A percentile compares a stretch with the other conserved stretches of the same genome.
phyloP scores from a whole-genome alignment of 2,329 filamentous ascomycete species.

The Claviceps maximensis region DNA sequence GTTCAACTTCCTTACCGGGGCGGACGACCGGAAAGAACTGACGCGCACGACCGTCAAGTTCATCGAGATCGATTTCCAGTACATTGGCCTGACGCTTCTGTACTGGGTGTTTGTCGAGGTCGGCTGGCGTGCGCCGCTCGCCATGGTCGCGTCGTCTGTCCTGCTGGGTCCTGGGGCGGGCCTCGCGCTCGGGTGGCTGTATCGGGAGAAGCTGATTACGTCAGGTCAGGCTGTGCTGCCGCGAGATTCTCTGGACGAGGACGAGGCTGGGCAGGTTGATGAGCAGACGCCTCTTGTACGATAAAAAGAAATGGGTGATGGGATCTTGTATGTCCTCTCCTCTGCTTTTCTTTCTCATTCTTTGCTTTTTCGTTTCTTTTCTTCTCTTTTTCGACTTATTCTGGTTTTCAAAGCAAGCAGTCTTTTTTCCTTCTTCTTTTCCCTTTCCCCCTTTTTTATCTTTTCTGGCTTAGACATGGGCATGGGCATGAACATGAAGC shows the following conservation, averaged over 20 bases:
- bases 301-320: slow-evolving; percentile 6
- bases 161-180: slow-evolving; percentile 26
- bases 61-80: slow-evolving; percentile 33
- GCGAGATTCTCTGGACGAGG: slow-evolving; percentile 7
- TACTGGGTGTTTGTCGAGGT: slow-evolving; percentile 42
- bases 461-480: background rate
- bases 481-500: background rate
- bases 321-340: background rate
- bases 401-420: background rate
- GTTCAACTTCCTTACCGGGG: slow-evolving; percentile 20
- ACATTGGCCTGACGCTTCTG: slow-evolving; percentile 32
- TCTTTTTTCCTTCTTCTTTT: background rate
- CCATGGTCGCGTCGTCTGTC: slow-evolving; percentile 16
- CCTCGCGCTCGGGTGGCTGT: slow-evolving; percentile 25
- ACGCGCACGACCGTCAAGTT: slow-evolving; percentile 33
- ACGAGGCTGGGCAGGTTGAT: slow-evolving; percentile 6
- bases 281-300: slow-evolving; percentile 24
- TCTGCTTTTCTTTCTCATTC: background rate
- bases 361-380: background rate
- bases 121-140: slow-evolving; percentile 27
- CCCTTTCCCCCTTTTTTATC: too few relatives aligned
- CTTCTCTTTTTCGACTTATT: background rate
- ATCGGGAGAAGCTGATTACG: slow-evolving; percentile 22
- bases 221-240: slow-evolving; percentile 11
- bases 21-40: slow-evolving; percentile 35